Evolutionary conservation across 2,329 filamentous ascomycete species (phyloP).

Genomic region (Colletotrichum magnum): DNA sequence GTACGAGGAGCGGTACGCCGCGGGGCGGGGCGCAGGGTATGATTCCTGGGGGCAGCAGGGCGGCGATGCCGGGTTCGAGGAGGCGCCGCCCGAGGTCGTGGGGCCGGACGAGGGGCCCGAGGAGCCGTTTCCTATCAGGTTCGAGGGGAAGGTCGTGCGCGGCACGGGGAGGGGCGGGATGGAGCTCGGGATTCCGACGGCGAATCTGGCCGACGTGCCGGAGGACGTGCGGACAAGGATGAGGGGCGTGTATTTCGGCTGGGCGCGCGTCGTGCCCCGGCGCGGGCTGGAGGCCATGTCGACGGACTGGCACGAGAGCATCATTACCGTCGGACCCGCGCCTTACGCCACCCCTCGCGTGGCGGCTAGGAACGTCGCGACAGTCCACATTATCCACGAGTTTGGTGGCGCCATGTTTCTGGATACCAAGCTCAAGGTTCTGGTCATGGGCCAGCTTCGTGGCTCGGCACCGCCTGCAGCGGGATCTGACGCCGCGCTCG

Average conservation of each 20-base stretch:
- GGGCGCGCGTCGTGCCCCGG: slow-evolving; percentile 64
- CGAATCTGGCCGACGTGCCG: slow-evolving; percentile 66
- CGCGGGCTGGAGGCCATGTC: slow-evolving; percentile 51
- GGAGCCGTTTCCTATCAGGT: slow-evolving; percentile 66
- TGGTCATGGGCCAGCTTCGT: slow-evolving; percentile 74
- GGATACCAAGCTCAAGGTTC: slow-evolving; percentile 62
- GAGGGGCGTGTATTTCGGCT: slow-evolving; percentile 75
- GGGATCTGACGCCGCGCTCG: slow-evolving; percentile 44
- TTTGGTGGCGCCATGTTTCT: slow-evolving; percentile 60
- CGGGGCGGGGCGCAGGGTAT: slow-evolving; percentile 52
- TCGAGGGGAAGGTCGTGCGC: slow-evolving; percentile 62
- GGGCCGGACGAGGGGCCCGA: slow-evolving; percentile 66
- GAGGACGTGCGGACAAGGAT: slow-evolving; percentile 68
- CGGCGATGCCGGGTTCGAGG: slow-evolving; percentile 48
- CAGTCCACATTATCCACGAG: slow-evolving; percentile 68
- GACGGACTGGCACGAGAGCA: slow-evolving; percentile 69
- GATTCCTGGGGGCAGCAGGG: slow-evolving; percentile 46
- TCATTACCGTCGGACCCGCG: slow-evolving; percentile 70
- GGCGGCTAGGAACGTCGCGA: slow-evolving; percentile 64
- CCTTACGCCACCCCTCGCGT: slow-evolving; percentile 61
- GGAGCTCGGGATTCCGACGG: slow-evolving; percentile 65
- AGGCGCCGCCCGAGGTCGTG: slow-evolving; percentile 54
- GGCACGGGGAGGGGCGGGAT: slow-evolving; percentile 58
- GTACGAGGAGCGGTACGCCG: slow-evolving; percentile 54
- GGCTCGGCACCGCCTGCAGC: slow-evolving; percentile 40